Evolutionary conservation across 2,329 filamentous ascomycete genomes (phyloP).

Genomic region (Cryphonectria carpinicola): DNA sequence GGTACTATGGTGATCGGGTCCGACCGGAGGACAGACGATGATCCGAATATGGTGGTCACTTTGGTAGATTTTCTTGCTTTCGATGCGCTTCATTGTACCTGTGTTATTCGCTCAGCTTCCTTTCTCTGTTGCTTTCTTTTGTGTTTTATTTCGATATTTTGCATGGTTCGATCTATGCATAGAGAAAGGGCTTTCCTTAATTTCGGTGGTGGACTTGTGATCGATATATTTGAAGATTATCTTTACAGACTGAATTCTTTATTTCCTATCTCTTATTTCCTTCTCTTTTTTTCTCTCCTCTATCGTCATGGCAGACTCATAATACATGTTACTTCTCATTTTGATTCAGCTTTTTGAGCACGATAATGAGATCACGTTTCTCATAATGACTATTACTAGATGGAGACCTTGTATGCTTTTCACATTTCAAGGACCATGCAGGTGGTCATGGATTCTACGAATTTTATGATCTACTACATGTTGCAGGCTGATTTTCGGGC

Average conservation of each 20-base stretch:
- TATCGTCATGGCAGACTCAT: background rate
- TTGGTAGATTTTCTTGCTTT: background rate
- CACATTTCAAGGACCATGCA: too few species aligned
- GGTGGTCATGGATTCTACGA: background rate
- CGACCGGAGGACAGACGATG: slow-evolving; percentile 18
- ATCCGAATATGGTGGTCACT: background rate
- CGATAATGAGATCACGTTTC: background rate
- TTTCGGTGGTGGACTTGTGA: background rate
- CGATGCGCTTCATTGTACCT: background rate
- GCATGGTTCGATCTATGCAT: background rate
- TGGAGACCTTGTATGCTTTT: background rate
- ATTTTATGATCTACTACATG: background rate
- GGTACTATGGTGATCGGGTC: slow-evolving; percentile 35
- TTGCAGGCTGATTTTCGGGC: background rate
- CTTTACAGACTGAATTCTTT: background rate
- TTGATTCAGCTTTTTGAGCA: background rate
- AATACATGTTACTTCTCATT: slow-evolving; percentile 1
- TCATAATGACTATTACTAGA: background rate
- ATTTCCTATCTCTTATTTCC: background rate
- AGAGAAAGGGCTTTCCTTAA: background rate
- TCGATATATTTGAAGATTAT: background rate
- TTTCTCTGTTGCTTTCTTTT: background rate
- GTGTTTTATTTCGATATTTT: background rate
- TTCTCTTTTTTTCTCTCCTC: background rate
- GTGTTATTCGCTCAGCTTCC: background rate